Evolutionary conservation across 2,329 filamentous ascomycete species (phyloP), one percentile per base, ranked within the genome.

Genomic region (Fusarium burgessii): DNA sequence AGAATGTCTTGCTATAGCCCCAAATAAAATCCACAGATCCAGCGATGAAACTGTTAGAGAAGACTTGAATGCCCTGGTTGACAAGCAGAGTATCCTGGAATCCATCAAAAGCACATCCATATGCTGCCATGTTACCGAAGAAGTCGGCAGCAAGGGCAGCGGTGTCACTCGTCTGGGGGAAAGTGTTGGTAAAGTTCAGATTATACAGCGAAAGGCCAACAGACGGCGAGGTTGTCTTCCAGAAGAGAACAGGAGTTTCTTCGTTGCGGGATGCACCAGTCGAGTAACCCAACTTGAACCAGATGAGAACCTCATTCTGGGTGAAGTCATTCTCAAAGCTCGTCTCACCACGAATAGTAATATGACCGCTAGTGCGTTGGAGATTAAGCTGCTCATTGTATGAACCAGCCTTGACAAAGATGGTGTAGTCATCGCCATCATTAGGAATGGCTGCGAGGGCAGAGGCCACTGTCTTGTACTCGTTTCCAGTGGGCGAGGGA

Each of bases 191-290:
- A 10, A 86, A 79, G 67, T 86, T 89, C 74, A 91, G 80, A 68
- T 91, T 91, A 80, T 91, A 91, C 29, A 90, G 78, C 64, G 86
- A 86, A 60, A 90, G 79, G 61, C 85, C 84, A 11, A 78, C 76
- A 2, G 82, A 81, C 63, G 76, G 60, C 1, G 77, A 81, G 59
- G 83, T 84, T 57, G 83, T 84, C 76, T 84, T 85, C 54, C 79
- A 78, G 67, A 83, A 80, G 45, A 86, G 78, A 13, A 84, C 78
- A 0, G 83, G 83, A 0, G 84, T 85, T 45, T 78, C 70, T 61
- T 85, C 84, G 51, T 85, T 77, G 32, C 81, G 73, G 11, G 78
- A 78, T 3, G 78, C 77, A 40, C 79, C 82, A 4, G 84, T 85
- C 1, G 63, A 60, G 23, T 66, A 75, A 12, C 73, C 73, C 9